Evolutionary conservation across 179 eudicot species (phyloP), one percentile per base, ranked within the genome.

Genomic region (Drosera spatulata): DNA sequence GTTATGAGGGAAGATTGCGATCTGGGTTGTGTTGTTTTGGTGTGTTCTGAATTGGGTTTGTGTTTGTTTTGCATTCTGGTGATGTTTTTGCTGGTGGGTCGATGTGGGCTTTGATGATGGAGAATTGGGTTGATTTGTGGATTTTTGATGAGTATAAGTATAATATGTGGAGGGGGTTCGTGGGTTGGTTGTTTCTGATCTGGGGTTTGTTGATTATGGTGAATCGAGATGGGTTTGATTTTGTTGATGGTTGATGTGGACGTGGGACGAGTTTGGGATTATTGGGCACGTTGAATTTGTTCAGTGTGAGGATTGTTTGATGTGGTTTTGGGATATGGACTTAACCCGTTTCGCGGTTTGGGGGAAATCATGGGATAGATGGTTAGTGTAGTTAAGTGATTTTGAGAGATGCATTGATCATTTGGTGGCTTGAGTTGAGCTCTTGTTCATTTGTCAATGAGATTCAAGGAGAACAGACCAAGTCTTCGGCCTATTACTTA

Each of bases 21-120:
- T 65, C 39, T 75, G 73, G 65, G 73, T 50, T 57, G 41, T 59
- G 10, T 42, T 41, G 9, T 63, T 6, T 62, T 13, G 55, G 12
- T 9, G 8, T 61, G 56, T 52, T 41, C 7, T 62, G 46, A 66
- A 66, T 49, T 67, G 72, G 66, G 73, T 67, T 56, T 9, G 6
- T 50, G 7, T 45, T 66, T 10, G n/a, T 56, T 70, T 70, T 10
- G 38, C 47, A 13, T 46, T 8, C 13, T 39, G 33, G 39, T 9
- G 59, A 53, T 9, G 45, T 41, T 43, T 50, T 14, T 7, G 4
- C 49, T 6, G 11, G 10, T 38, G 53, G 59, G 22, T 50, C 41
- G 11, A 22, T 48, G 15, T 39, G 61, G 5, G 55, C 49, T 50
- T 48, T 61, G 56, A 61, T 46, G 43, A 38, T 49, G 12, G 39